Evolutionary conservation across 371 early-diverging fungal species (phyloP).

Genomic region (Actinomortierella ambigua): DNA sequence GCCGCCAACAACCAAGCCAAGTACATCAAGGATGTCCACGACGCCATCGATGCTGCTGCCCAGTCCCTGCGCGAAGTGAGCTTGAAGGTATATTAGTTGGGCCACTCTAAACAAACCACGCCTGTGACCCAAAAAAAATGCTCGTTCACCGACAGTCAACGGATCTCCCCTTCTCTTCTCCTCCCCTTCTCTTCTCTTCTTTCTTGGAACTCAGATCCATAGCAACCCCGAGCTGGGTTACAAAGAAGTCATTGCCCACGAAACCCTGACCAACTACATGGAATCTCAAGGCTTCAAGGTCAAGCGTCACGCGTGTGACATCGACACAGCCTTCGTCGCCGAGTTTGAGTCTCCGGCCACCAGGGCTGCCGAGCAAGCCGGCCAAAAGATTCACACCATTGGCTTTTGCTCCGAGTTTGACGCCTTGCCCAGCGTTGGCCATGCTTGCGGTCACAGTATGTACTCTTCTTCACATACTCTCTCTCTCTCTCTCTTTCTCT

Average conservation of each 20-base stretch:
- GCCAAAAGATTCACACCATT: slow-evolving; percentile 20
- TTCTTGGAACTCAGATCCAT: slow-evolving; percentile 52
- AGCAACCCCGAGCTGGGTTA: slow-evolving; percentile 67
- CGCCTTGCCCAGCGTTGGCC: slow-evolving; percentile 62
- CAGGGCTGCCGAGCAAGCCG: slow-evolving; percentile 15
- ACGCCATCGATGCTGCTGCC: slow-evolving; percentile 54
- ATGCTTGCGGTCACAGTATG: slow-evolving; percentile 56
- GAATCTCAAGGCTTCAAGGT: slow-evolving; percentile 60
- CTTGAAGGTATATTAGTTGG: slow-evolving; percentile 48
- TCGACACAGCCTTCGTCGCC: slow-evolving; percentile 70
- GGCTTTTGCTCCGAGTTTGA: slow-evolving; percentile 71
- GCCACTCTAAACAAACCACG: neutral
- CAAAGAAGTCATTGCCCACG: slow-evolving; percentile 58
- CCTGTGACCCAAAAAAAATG: neutral
- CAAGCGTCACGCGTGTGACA: slow-evolving; percentile 54
- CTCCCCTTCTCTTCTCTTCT: neutral
- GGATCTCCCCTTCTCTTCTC: neutral
- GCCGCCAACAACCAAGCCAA: slow-evolving; percentile 2
- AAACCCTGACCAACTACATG: slow-evolving; percentile 60
- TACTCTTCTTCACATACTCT: too few species aligned
- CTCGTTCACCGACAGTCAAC: neutral
- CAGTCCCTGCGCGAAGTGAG: slow-evolving; percentile 60
- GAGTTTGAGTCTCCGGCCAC: slow-evolving; percentile 53
- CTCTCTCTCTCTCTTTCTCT: too few species aligned
- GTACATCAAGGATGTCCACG: slow-evolving; percentile 21